Evolutionary conservation across 2,329 filamentous ascomycete genomes (phyloP).

Genomic region (Rhinocladiella mackenziei): DNA sequence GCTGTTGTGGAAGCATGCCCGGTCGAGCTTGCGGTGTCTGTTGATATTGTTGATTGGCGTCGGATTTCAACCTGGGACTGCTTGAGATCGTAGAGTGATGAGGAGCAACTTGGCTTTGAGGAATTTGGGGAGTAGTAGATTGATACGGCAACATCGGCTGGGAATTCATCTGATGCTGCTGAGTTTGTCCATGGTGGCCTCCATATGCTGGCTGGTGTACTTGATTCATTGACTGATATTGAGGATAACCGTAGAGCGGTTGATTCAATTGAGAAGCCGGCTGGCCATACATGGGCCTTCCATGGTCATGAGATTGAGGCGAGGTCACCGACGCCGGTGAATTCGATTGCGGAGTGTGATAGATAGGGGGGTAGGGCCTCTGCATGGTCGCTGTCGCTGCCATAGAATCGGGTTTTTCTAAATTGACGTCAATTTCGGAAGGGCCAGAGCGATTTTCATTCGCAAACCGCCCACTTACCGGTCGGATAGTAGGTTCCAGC

Average conservation of each 20-base stretch:
- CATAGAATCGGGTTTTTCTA: slow-evolving; percentile 71
- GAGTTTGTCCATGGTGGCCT: slow-evolving; percentile 51
- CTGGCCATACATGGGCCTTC: slow-evolving; percentile 75
- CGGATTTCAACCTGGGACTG: slow-evolving; percentile 49
- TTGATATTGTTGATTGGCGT: slow-evolving; percentile 26
- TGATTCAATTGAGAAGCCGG: slow-evolving; percentile 73
- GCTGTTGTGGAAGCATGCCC: slow-evolving; percentile 45
- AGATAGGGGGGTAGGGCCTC: slow-evolving; percentile 74
- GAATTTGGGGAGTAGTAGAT: slow-evolving; percentile 40
- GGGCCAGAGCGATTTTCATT: no score
- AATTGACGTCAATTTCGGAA: neutral
- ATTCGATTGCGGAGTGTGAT: slow-evolving; percentile 92
- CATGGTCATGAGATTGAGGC: slow-evolving; percentile 80
- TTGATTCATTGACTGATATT: slow-evolving; percentile 50
- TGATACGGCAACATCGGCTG: slow-evolving; percentile 55
- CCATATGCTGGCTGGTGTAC: slow-evolving; percentile 56
- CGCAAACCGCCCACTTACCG: slow-evolving; percentile 57
- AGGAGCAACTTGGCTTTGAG: slow-evolving; percentile 41
- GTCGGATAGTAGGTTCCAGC: slow-evolving; percentile 81
- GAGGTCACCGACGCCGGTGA: slow-evolving; percentile 92
- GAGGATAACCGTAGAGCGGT: slow-evolving; percentile 73
- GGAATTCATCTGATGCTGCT: slow-evolving; percentile 54
- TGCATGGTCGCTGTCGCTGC: slow-evolving; percentile 62
- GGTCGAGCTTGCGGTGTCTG: slow-evolving; percentile 40
- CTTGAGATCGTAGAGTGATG: slow-evolving; percentile 54